Conservation (phyloP, 305 asterid species). For the Andrographis paniculata region DNA sequence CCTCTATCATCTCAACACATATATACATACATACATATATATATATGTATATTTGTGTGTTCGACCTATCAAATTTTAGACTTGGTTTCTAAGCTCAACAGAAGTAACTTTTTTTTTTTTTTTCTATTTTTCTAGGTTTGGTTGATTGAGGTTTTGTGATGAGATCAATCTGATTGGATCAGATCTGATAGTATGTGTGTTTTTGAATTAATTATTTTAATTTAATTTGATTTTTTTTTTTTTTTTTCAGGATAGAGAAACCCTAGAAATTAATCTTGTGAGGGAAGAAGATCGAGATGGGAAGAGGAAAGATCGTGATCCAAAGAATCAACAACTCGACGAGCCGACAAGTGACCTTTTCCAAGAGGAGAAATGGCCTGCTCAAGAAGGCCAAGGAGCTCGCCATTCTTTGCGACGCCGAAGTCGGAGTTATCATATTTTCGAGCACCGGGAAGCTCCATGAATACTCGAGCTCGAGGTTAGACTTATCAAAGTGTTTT, state of each 20-base stretch:
- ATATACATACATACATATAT: too few species aligned
- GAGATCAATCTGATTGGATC: too few species aligned
- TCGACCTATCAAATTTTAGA: too few species aligned
- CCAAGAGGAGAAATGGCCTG: too few species aligned
- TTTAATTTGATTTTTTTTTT: neutral
- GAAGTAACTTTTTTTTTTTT: too few species aligned
- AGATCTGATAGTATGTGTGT: too few species aligned
- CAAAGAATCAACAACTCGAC: conserved; percentile 1
- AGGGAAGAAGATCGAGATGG: neutral
- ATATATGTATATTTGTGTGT: too few species aligned
- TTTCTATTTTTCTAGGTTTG: too few species aligned
- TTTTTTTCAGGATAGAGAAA: neutral
- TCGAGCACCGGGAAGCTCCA: conserved; percentile 5
- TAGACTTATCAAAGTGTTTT: neutral
- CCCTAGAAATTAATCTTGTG: neutral
- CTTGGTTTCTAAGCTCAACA: too few species aligned
- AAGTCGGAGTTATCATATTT: conserved; percentile 1
- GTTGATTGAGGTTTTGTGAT: too few species aligned
- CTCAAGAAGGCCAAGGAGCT: conserved; percentile 3
- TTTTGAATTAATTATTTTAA: too few species aligned
- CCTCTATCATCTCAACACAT: too few species aligned
- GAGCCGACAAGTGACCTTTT: conserved; percentile 4
- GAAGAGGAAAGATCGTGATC: conserved; percentile 6
- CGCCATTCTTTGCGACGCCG: neutral
- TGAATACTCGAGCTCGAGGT: conserved; percentile 2